phyloP scores from a whole-genome alignment of 805 yeast genomes.

The Yamadazyma akitaensis region DNA sequence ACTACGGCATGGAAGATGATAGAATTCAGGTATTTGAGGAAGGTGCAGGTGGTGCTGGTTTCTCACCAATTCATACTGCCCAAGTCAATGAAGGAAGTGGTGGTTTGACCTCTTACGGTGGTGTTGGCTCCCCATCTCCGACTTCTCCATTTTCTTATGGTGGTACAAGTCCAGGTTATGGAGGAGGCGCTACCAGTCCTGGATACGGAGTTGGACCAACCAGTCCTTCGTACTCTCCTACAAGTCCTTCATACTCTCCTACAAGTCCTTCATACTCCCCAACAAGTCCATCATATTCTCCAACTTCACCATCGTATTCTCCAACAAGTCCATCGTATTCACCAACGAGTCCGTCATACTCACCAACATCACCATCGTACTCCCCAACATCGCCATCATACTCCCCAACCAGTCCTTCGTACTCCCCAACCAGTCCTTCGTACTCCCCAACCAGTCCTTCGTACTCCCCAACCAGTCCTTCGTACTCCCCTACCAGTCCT shows the following conservation, averaged over 20 bases:
- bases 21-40: constrained; percentile 56
- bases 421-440: constrained; percentile 68
- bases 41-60: constrained; percentile 77
- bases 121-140: constrained; percentile 51
- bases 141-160: constrained; percentile 57
- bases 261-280: constrained; percentile 63
- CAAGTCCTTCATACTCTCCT: constrained; percentile 67
- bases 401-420: constrained; percentile 78
- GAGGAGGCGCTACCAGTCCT: constrained; percentile 56
- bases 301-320: constrained; percentile 69
- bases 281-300: constrained; percentile 70
- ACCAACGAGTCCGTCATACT: constrained; percentile 61
- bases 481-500: constrained; percentile 74
- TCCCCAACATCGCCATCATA: constrained; percentile 69
- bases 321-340: constrained; percentile 73
- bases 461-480: constrained; percentile 59
- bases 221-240: constrained; percentile 68
- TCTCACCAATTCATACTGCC: constrained; percentile 94
- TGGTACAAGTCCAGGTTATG: constrained; percentile 48
- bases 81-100: constrained; percentile 68
- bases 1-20: constrained; percentile 58
- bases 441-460: constrained; percentile 71
- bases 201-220: constrained; percentile 52
- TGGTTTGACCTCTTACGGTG: constrained; percentile 87
- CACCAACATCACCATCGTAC: constrained; percentile 73